Evolutionary conservation across 305 asterid species (phyloP), one percentile per base, ranked within the genome.

Genomic region (Fraxinus nigra): DNA sequence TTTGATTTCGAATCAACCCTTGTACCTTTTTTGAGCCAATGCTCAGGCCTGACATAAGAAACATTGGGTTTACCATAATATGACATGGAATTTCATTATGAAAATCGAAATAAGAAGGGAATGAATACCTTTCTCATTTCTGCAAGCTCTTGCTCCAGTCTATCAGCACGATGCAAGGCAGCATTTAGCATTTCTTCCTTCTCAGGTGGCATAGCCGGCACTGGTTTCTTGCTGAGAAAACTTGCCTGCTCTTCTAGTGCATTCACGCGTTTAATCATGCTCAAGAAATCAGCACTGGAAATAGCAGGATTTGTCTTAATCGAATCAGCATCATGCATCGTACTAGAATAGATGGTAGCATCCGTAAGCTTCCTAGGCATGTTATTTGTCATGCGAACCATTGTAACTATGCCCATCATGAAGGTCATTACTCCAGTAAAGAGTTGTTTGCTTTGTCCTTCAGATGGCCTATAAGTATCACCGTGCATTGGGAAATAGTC

Each of bases 341-440:
- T 90, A 73, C 87, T 88, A 0, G 97, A 92, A 48, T 89, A 93
- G 77, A 91, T 92, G 75, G 91, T 90, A 8, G 97, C 87, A 76
- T 95, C 95, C 11, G 97, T 90, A 24, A 93, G 90, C 85, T 87
- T 90, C 89, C 86, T 89, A 4, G 97, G 98, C 97, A 95, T 91
- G 91, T 89, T 93, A 5, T 92, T 88, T 2, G 97, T 90, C 97
- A 95, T 92, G 13, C 98, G 91, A 2, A 95, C 92, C 98, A 95
- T 89, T 0, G 98, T 89, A 34, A 95, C 91, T 8, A 91, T 86
- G 0, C 98, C 97, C 98, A 95, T 91, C 0, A 95, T 92, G 1
- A 95, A 88, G n/a, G 97, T 91, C 88, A 95, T 90, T 37, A 92
- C 89, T 18, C 97, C 95, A 1, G 93, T 87, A 72, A 90, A 88